These are phyloP conservation scores for Nelumbo lutea DNA, from an alignment of 164 flowering plant genomes.

Conservation along the genomic window DNA sequence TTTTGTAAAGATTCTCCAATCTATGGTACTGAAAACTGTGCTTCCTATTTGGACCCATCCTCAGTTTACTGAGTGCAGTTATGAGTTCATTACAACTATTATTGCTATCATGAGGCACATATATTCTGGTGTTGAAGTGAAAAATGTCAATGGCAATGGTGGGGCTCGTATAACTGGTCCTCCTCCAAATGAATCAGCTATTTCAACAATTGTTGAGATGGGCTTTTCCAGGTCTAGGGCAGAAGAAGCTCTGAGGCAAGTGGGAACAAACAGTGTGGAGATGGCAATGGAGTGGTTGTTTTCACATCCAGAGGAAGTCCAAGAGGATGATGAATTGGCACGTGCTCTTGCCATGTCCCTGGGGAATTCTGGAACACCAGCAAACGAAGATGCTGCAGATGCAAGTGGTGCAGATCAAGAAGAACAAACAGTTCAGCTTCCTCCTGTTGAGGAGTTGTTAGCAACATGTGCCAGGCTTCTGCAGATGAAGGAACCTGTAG, in stretches of 20 bases:
- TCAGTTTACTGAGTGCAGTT: conserved; percentile 76
- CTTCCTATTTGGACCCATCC: conserved; percentile 96
- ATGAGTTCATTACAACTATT: conserved; percentile 66
- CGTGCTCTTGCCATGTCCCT: conserved; percentile 99
- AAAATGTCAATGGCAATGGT: conserved; percentile 41
- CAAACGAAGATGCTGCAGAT: conserved; percentile 53
- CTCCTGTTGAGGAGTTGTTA: conserved; percentile 80
- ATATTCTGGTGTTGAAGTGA: conserved; percentile 86
- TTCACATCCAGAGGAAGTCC: conserved; percentile 91
- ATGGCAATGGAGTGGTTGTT: conserved; percentile 99
- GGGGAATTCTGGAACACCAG: conserved; percentile 62
- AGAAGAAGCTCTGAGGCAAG: conserved; percentile 95
- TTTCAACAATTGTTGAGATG: conserved; percentile 94
- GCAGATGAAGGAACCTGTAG: conserved; percentile 71
- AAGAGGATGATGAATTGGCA: conserved; percentile 98
- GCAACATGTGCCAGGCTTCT: conserved; percentile 69
- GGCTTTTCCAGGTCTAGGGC: conserved; percentile 92
- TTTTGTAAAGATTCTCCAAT: conserved; percentile 87
- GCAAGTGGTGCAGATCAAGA: conserved; percentile 44
- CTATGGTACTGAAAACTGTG: conserved; percentile 81
- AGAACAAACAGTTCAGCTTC: conserved; percentile 67
- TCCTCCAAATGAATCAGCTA: conserved; percentile 86
- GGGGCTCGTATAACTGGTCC: conserved; percentile 65
- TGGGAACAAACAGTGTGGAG: conserved; percentile 92
- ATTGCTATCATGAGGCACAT: conserved; percentile 75